Percentiles rank a stretch among this genome's conserved stretches.
phyloP scores from a whole-genome alignment of 306 rosid species.

The Gynostemma pentaphyllum region DNA sequence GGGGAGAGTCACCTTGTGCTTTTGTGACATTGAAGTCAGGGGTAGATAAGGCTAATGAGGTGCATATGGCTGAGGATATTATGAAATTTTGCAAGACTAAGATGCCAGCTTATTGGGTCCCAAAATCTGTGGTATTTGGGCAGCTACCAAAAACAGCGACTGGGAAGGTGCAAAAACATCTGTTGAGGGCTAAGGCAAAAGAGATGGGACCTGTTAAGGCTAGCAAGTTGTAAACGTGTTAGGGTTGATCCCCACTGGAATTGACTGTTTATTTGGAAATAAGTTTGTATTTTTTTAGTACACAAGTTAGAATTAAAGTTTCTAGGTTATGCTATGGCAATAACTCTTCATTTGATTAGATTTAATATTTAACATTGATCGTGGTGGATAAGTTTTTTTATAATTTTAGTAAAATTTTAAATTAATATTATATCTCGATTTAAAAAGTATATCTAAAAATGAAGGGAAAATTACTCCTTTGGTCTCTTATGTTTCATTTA shows the following conservation, averaged over 20 bases:
- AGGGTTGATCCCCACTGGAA: background rate
- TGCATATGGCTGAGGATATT: slow-evolving; percentile 46
- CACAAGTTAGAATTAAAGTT: background rate
- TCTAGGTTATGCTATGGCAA: background rate
- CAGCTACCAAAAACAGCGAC: slow-evolving; percentile 65
- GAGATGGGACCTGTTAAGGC: slow-evolving; percentile 50
- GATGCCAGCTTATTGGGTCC: slow-evolving; percentile 80
- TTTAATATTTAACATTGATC: no score
- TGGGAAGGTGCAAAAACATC: slow-evolving; percentile 73
- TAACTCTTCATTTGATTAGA: background rate
- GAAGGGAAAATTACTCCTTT: no score
- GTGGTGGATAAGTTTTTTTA: no score
- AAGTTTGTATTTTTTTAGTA: background rate
- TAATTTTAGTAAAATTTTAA: no score
- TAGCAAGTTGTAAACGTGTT: slow-evolving; percentile 25
- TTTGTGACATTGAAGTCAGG: slow-evolving; percentile 61
- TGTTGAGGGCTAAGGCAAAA: slow-evolving; percentile 63
- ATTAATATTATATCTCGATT: no score
- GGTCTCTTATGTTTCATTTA: no score
- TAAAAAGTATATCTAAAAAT: no score
- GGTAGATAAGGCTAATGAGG: slow-evolving; percentile 40
- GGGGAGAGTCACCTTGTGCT: slow-evolving; percentile 94
- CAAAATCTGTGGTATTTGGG: slow-evolving; percentile 62
- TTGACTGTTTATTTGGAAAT: background rate
- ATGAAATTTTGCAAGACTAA: slow-evolving; percentile 60